phyloP scores from a whole-genome alignment of 1,284 basidiomycete genomes.

The Peniophora sp. region DNA sequence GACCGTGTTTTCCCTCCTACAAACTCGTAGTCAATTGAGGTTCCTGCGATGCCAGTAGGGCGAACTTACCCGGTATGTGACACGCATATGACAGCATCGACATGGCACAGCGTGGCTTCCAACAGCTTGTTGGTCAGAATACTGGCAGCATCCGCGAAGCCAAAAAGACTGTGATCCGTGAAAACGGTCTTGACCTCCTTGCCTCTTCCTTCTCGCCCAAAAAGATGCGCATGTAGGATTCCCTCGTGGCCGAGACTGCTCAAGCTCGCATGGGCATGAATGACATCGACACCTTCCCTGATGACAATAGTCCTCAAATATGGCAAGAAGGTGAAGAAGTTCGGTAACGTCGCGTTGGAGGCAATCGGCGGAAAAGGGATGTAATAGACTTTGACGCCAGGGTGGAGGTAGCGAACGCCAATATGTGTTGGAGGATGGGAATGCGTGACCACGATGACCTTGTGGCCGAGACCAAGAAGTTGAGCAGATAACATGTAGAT shows the following conservation, averaged over 20 bases:
- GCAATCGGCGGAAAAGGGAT: slow-evolving; percentile 85
- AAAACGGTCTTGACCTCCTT: slow-evolving; percentile 72
- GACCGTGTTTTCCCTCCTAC: slow-evolving; percentile 89
- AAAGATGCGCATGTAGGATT: slow-evolving; percentile 79
- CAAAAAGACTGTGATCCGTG: slow-evolving; percentile 96
- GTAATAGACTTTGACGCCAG: slow-evolving; percentile 90
- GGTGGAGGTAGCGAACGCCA: slow-evolving; percentile 82
- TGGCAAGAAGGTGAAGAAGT: slow-evolving; percentile 89
- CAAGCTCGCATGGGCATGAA: slow-evolving; percentile 91
- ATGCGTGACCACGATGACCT: slow-evolving; percentile 93
- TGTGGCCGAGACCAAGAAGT: slow-evolving; percentile 80
- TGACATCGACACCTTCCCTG: slow-evolving; percentile 79
- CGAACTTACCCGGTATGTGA: slow-evolving; percentile 85
- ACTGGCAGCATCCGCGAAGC: slow-evolving; percentile 92
- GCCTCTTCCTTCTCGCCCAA: slow-evolving; percentile 41
- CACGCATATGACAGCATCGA: slow-evolving; percentile 93
- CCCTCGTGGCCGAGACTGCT: slow-evolving; percentile 90
- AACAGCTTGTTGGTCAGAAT: slow-evolving; percentile 96
- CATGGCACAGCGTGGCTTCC: slow-evolving; percentile 78
- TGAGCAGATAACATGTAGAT: slow-evolving; percentile 90
- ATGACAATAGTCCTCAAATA: slow-evolving; percentile 86
- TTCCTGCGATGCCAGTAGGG: neutral
- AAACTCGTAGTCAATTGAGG: neutral
- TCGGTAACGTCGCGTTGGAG: slow-evolving; percentile 87
- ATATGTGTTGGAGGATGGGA: slow-evolving; percentile 79